These are phyloP conservation scores for Fragaria ananassa DNA, from an alignment of 306 rosid species.

Conservation along the genomic window DNA sequence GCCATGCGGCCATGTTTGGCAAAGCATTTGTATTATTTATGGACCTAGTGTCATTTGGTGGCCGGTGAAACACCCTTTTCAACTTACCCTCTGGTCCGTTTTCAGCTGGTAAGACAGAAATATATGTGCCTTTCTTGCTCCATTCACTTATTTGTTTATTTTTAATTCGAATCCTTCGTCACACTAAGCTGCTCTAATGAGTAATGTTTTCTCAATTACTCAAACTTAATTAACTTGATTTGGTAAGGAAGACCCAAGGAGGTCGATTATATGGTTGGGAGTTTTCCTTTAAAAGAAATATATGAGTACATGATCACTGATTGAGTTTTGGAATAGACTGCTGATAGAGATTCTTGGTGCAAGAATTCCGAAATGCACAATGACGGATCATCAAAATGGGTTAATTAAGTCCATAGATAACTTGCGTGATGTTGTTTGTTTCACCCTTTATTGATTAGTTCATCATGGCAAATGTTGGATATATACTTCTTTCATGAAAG, in stretches of 20 bases:
- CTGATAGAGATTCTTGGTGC: background rate
- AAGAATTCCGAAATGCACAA: background rate
- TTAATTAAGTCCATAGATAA: background rate
- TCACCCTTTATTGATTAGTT: background rate
- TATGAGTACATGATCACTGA: background rate
- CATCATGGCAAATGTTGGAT: background rate
- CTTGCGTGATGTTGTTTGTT: background rate
- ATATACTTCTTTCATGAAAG: background rate
- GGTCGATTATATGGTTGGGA: background rate
- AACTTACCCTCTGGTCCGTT: conserved; percentile 47
- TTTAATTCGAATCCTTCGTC: background rate
- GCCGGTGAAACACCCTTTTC: conserved; percentile 58
- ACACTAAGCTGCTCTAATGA: conserved; percentile 20
- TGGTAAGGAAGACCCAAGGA: background rate
- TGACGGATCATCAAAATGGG: background rate
- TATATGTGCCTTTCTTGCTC: conserved; percentile 33
- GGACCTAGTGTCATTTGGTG: conserved; percentile 19
- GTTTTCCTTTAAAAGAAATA: background rate
- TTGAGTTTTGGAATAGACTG: background rate
- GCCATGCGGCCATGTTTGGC: conserved; percentile 17
- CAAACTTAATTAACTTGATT: background rate
- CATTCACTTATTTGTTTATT: conserved; percentile 19
- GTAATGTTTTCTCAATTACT: conserved; percentile 18
- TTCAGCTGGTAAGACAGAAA: conserved; percentile 32
- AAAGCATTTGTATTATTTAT: conserved; percentile 15